Base-by-base conservation (phyloP, 805 yeast genomes). In the Candida silvicultrix region DNA sequence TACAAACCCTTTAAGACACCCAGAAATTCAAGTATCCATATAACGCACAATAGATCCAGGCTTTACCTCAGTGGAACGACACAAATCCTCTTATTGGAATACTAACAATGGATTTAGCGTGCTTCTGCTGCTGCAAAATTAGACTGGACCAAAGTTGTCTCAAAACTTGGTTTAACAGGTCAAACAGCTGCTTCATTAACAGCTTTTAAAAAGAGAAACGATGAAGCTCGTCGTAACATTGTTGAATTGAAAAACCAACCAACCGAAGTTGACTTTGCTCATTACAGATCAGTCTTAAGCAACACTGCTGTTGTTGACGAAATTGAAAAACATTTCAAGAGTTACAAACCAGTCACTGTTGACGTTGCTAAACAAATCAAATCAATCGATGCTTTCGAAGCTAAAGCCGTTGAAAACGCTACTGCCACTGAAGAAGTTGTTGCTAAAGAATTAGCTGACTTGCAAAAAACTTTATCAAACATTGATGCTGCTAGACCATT, bases 401-500 rank as follows among this genome's bases (percentile, higher is more conserved):
- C 85, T 57, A 89, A 89, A 77, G 99, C 99, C 45, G 65, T 94
- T 59, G 96, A 87, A 71, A 92, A 90, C 70, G 99, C 99, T 57
- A 80, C 87, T 74, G 80, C 82, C 60, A 94, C 99, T 53, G 97
- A 92, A 76, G 70, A 81, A 53, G 81, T 90, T 59, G 98, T 94
- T 52, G 73, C 81, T 55, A 81, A 83, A 59, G 98, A 94, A 76
- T 78, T 94, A 62, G 73, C 77, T 56, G 89, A 89, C 60, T 81
- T 94, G 67, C 81, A 86, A 69, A 82, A 79, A 71, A 92, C 99
- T 50, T 78, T 94, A 67, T 80, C 81, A 67, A 92, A 94, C 78
- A 94, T 94, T 67, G 95, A 94, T 76, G 72, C 85, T 56, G 97
- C 99, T 50, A 88, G 98, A 78, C 96, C 99, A 62, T 90, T 94